Base-by-base conservation (phyloP, 768 basidiomycete species). In the Rhodotorula graminis region DNA sequence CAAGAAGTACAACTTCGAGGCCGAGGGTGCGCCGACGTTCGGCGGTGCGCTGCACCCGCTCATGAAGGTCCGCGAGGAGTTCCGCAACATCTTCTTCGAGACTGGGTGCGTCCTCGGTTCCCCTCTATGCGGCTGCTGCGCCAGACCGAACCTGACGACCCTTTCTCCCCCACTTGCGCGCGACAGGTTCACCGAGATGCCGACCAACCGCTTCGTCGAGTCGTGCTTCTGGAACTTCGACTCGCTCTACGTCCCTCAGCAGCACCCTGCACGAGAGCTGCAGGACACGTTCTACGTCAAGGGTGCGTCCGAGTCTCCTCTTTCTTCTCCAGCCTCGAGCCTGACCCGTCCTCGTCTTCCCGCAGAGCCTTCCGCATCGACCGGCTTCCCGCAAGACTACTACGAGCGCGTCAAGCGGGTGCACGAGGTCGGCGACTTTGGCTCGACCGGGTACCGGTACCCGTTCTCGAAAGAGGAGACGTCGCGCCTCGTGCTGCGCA, bases 141-240 rank as follows among this genome's bases (percentile, higher is more conserved):
- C 37, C 9, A 4, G 37, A 18, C 21, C 25, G 33, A 44, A 11
- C 9, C 21, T 44, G 25, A 55, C 44, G 3, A 58, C 37, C 37
- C 37, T 37, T 37, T 37, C 37, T 9, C 37, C 5, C 37, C 37
- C 37, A 60, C 52, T 40, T 29, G 18, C 40, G 27, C 15, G 0
- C 33, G 5, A 15, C 65, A 98, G 95, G 18, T 99, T 98, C 82
- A 89, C 93, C 61, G 96, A 99, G 82, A 99, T 99, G 96, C 93
- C 94, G 23, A 98, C 96, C 16, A 88, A 88, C 62, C 88, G 89
- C 66, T 99, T 92, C 80, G 93, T 99, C 67, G 96, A 99, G 82
- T 95, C 93, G 31, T 91, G 90, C 49, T 99, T 98, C 86, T 99
- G 96, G 96, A 96, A 93, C 81, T 98, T 99, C 82, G 96, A 99